Evolutionary conservation across 805 yeast species (phyloP), one percentile per base, ranked within the genome.

Genomic region (Groenewaldozyma tartarivorans): DNA sequence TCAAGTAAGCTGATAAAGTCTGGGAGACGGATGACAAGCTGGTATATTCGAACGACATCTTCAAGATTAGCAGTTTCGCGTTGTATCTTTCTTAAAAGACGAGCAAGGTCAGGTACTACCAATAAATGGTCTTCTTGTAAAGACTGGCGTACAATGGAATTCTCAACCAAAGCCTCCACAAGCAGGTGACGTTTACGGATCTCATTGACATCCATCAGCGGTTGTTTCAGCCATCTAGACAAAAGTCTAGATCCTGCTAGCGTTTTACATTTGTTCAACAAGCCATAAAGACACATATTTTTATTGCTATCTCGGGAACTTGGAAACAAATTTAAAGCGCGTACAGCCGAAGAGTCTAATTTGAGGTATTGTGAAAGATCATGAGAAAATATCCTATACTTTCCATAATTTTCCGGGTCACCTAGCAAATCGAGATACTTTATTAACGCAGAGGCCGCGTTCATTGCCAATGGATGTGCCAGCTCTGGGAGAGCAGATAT

Each of bases 181-280:
- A 92, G 63, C 5, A 65, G 58, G 48, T 84, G 96, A 38, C 99
- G 71, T 34, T 76, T 68, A 31, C 63, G 58, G 31, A 92, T 87
- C 38, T 69, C 75, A 0, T 51, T 54, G 7, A 71, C 55, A 48
- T 77, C 76, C 40, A 94, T 79, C 37, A 92, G 68, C 1, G 99
- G 99, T 61, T 92, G 98, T 55, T 90, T 92, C 46, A 92, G 69
- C 98, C 98, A 92, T 55, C 86, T 95, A 13, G 92, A 79, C 20
- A 92, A 69, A 38, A 88, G 62, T 48, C 97, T 71, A 1, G 90
- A 67, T 5, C 99, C 99, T n/a, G 92, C 86, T 2, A 77, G 71
- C 3, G 94, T 81, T 52, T 83, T 86, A 66, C 97, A 90, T 50
- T 79, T 77, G 65, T 92, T 90, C 52, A 92, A 65, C 34, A 92